phyloP scores from a whole-genome alignment of 805 yeast species.

The Candida boidinii region DNA sequence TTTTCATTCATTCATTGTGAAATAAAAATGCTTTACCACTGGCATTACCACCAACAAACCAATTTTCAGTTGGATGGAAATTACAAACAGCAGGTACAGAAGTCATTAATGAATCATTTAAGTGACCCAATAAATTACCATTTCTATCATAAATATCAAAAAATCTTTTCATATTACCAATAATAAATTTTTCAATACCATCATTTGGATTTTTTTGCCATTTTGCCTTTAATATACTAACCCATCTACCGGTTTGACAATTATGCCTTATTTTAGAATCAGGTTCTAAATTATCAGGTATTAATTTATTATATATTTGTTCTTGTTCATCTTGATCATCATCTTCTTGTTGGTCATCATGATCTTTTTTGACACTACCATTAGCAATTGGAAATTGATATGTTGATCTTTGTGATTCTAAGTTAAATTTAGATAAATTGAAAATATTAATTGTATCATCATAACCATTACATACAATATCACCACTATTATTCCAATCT shows the following conservation, averaged over 20 bases:
- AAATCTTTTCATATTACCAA: constrained; percentile 87
- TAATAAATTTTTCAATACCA: constrained; percentile 72
- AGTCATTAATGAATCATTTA: constrained; percentile 50
- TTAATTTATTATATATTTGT: constrained; percentile 11
- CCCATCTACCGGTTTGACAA: constrained; percentile 98
- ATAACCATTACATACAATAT: constrained; percentile 86
- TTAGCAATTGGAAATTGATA: constrained; percentile 12
- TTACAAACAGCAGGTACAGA: constrained; percentile 89
- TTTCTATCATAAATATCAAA: constrained; percentile 73
- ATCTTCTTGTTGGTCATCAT: constrained; percentile 4
- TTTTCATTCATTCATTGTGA: constrained; percentile 17
- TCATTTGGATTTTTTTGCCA: constrained; percentile 77
- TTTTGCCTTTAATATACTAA: constrained; percentile 76
- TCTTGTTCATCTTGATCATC: constrained; percentile 13
- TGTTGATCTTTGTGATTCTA: constrained; percentile 17
- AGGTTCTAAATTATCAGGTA: constrained; percentile 45
- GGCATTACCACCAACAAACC: constrained; percentile 92
- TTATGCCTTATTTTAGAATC: constrained; percentile 66
- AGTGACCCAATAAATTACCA: constrained; percentile 74
- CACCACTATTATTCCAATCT: constrained; percentile 66
- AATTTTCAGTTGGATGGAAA: constrained; percentile 79
- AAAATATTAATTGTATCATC: constrained; percentile 78
- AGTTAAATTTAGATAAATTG: constrained; percentile 38
- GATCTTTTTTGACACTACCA: too few species aligned
- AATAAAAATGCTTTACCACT: constrained; percentile 80